Percentiles rank a stretch among this genome's conserved stretches.
phyloP scores from a whole-genome alignment of 495 filamentous ascomycete species.

The Aspergillus saccharolyticus region DNA sequence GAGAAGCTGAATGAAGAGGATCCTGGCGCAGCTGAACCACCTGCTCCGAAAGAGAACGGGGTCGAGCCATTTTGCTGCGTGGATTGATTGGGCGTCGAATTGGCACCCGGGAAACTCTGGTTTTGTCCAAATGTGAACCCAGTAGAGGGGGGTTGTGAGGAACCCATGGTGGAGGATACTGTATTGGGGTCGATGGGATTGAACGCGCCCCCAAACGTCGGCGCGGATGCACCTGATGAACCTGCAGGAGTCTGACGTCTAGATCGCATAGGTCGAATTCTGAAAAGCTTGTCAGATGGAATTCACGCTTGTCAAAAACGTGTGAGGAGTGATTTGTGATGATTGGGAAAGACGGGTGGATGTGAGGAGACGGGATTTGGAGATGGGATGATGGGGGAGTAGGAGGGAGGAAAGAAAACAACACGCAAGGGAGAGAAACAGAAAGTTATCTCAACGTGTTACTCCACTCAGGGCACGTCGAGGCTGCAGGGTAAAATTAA shows the following conservation, averaged over 20 bases:
- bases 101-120: conserved; percentile 43
- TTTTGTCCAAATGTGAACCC: conserved; percentile 45
- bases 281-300: conserved; percentile 16
- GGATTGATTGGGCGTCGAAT: conserved; percentile 22
- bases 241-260: conserved; percentile 19
- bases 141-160: conserved; percentile 24
- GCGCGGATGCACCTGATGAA: conserved; percentile 14
- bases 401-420: conserved; percentile 6
- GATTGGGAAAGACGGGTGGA: conserved; percentile 1
- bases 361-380: not conserved
- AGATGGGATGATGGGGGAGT: not conserved
- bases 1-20: conserved; percentile 37
- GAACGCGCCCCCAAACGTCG: conserved; percentile 28
- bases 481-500: conserved; percentile 1
- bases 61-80: conserved; percentile 28
- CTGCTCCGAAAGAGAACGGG: conserved; percentile 38
- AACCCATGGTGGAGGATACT: conserved; percentile 24
- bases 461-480: not conserved
- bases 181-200: conserved; percentile 25
- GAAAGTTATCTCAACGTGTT: too few species aligned
- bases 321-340: conserved; percentile 7
- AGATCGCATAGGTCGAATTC: conserved; percentile 34
- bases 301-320: not conserved
- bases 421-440: not conserved
- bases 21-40: conserved; percentile 11